Percentiles rank a stretch among this genome's conserved stretches.
Conservation (phyloP, 2,329 filamentous ascomycete species). For the Aspergillus pseudoterreus region DNA sequence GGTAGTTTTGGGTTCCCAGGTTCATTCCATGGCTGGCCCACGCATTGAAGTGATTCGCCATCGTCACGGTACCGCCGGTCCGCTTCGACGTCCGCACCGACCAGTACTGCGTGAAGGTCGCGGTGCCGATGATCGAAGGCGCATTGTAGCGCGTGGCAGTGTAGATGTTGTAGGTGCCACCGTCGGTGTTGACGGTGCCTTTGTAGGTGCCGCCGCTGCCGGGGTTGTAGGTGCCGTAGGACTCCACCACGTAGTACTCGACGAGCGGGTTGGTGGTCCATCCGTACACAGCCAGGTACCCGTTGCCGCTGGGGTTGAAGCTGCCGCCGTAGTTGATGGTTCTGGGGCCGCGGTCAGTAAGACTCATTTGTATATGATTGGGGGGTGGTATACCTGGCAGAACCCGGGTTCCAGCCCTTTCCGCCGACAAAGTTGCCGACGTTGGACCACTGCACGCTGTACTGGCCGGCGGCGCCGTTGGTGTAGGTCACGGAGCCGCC, state of each 20-base stretch:
- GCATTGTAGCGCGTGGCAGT: slow-evolving; percentile 34
- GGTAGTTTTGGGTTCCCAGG: slow-evolving; percentile 36
- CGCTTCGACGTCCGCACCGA: slow-evolving; percentile 37
- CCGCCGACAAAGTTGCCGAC: slow-evolving; percentile 55
- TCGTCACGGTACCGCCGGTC: slow-evolving; percentile 33
- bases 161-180: slow-evolving; percentile 37
- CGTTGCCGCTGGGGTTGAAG: slow-evolving; percentile 29
- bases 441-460: slow-evolving; percentile 45
- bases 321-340: slow-evolving; percentile 28
- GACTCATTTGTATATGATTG: no score
- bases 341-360: slow-evolving; percentile 1
- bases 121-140: slow-evolving; percentile 39
- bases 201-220: slow-evolving; percentile 22
- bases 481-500: slow-evolving; percentile 44
- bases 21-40: slow-evolving; percentile 31
- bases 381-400: slow-evolving; percentile 38
- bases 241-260: slow-evolving; percentile 39
- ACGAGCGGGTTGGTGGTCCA: slow-evolving; percentile 38
- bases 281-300: slow-evolving; percentile 37
- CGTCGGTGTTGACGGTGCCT: slow-evolving; percentile 37
- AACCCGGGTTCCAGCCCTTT: slow-evolving; percentile 57
- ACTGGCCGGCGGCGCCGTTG: slow-evolving; percentile 44
- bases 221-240: slow-evolving; percentile 32
- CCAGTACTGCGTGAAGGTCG: slow-evolving; percentile 44
- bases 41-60: slow-evolving; percentile 35